phyloP scores from a whole-genome alignment of 2,329 filamentous ascomycete species.

The Metarhizium humberi region DNA sequence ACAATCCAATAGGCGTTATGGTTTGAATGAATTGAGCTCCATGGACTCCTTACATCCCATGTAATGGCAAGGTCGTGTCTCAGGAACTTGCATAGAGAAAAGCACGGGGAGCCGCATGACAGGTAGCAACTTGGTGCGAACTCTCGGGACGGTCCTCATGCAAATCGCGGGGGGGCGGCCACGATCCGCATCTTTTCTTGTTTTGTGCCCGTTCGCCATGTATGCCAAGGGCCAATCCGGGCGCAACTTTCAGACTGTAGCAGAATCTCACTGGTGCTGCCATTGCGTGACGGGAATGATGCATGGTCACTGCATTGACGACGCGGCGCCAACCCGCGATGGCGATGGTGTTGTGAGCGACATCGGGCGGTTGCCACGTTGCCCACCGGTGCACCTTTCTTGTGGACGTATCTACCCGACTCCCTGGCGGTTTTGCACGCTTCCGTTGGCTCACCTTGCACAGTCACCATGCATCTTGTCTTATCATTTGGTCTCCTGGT shows the following conservation, averaged over 20 bases:
- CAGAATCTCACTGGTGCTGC: not conserved
- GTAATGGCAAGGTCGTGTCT: conserved; percentile 3
- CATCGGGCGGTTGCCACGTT: conserved; percentile 5
- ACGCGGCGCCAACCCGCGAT: not conserved
- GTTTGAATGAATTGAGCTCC: conserved; percentile 1
- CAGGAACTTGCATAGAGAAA: conserved; percentile 7
- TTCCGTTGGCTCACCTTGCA: not conserved
- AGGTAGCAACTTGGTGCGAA: not conserved
- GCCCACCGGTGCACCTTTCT: not conserved
- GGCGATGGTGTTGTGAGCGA: not conserved
- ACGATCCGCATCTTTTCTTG: not conserved
- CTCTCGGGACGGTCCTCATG: not conserved
- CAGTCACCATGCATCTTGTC: conserved; percentile 1
- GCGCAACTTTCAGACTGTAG: not conserved
- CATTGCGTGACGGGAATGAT: not conserved
- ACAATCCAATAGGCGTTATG: conserved; percentile 8
- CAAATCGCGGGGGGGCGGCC: not conserved
- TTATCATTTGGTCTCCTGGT: not conserved
- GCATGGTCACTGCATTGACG: not conserved
- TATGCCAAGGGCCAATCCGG: not conserved
- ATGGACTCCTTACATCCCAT: conserved; percentile 3
- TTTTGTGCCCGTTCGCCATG: not conserved
- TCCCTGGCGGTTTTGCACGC: not conserved
- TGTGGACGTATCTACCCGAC: not conserved
- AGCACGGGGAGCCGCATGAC: conserved; percentile 4